These are phyloP conservation scores for Primulina tabacum DNA, from an alignment of 257 asterid species.

Conservation along the genomic window DNA sequence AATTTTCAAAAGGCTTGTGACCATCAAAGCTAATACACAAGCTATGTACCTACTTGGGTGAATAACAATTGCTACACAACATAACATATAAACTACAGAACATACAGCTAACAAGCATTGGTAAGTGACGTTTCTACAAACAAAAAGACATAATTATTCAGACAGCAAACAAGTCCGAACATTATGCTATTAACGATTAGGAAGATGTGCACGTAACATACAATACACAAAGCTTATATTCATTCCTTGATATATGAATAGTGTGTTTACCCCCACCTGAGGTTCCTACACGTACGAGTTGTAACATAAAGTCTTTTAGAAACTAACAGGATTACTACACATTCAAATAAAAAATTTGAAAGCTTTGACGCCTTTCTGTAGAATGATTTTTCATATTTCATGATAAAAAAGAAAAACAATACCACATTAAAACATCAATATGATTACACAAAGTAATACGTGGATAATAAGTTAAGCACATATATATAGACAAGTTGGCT, in stretches of 20 bases:
- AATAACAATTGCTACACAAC: not conserved
- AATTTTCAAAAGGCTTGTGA: not conserved
- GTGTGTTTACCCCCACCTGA: not conserved
- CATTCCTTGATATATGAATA: not conserved
- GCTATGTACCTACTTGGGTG: not conserved
- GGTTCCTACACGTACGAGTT: not conserved
- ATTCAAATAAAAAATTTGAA: not conserved
- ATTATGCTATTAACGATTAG: not conserved
- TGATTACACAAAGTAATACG: not conserved
- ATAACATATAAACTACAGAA: not conserved
- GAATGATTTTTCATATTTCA: not conserved
- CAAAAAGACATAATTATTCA: conserved; percentile 1
- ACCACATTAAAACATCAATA: not conserved
- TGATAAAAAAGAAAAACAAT: not conserved
- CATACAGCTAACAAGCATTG: not conserved
- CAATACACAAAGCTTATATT: too few relatives aligned
- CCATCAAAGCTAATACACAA: not conserved
- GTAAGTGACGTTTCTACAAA: not conserved
- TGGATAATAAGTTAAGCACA: not conserved
- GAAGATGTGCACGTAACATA: not conserved
- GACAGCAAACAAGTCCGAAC: not conserved
- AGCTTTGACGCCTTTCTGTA: not conserved
- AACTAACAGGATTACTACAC: not conserved
- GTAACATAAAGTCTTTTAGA: not conserved
- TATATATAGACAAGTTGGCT: not conserved